Evolutionary conservation across 2,329 filamentous ascomycete genomes (phyloP).

Genomic region (Gremmenia infestans): DNA sequence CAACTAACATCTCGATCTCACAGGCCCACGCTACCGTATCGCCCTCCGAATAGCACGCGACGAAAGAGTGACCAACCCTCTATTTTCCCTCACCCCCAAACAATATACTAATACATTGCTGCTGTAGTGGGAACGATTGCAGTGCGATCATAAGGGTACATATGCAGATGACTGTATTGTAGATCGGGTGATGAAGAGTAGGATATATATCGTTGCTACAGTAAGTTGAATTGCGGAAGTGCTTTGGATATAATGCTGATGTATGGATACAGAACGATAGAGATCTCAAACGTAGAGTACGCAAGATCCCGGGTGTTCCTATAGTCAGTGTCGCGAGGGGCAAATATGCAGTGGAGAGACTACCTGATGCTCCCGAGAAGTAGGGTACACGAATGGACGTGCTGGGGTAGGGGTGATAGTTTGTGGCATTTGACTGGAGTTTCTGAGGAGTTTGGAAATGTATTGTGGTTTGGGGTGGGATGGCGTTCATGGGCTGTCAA

Average conservation of each 20-base stretch:
- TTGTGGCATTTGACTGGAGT: slow-evolving; percentile 1
- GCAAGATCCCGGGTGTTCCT: slow-evolving; percentile 67
- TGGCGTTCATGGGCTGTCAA: background rate
- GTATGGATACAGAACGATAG: slow-evolving; percentile 52
- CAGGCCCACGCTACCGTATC: slow-evolving; percentile 74
- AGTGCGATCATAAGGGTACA: slow-evolving; percentile 85
- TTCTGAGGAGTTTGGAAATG: background rate
- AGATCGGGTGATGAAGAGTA: slow-evolving; percentile 65
- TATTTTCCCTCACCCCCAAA: background rate
- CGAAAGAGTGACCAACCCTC: slow-evolving; percentile 48
- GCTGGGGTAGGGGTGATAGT: background rate
- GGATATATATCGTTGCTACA: slow-evolving; percentile 74
- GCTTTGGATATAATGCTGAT: background rate
- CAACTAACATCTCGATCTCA: no score
- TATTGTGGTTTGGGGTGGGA: background rate
- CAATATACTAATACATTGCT: background rate
- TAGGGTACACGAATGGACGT: slow-evolving; percentile 7
- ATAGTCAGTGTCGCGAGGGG: slow-evolving; percentile 76
- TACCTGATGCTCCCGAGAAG: slow-evolving; percentile 74
- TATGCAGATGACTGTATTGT: slow-evolving; percentile 86
- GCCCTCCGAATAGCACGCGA: slow-evolving; percentile 83
- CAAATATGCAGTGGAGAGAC: slow-evolving; percentile 90
- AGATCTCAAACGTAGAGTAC: slow-evolving; percentile 68
- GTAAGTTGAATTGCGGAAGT: background rate
- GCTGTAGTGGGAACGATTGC: slow-evolving; percentile 63